These are phyloP conservation scores for Sanguinoderma infundibulare DNA, from an alignment of 1,284 basidiomycete genomes.

Conservation along the genomic window DNA sequence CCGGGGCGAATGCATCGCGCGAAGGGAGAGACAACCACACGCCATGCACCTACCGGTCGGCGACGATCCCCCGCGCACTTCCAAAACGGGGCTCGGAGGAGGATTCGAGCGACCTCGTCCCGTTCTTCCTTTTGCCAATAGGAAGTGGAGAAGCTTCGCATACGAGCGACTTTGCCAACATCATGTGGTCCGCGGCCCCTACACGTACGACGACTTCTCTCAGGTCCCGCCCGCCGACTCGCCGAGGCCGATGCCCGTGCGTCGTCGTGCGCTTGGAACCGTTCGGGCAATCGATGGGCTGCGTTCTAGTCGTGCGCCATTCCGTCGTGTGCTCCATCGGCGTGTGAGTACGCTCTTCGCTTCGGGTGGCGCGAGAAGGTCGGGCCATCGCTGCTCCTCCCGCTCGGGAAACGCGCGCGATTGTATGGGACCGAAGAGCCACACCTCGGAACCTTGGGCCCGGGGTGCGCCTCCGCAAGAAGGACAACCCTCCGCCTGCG, in stretches of 20 bases:
- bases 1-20: neutral
- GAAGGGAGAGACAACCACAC: neutral
- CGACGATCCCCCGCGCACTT: neutral
- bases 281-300: constrained; percentile 1
- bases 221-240: neutral
- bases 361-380: neutral
- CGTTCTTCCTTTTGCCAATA: neutral
- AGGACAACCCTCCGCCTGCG: no score
- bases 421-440: neutral
- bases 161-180: neutral
- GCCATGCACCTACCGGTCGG: neutral
- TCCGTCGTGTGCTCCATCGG: neutral
- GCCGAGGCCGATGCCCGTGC: neutral
- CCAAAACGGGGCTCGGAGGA: neutral
- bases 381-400: neutral
- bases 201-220: neutral
- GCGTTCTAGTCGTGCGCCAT: neutral
- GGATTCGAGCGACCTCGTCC: neutral
- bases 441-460: constrained; percentile 6
- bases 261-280: neutral
- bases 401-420: no score
- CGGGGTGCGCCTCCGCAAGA: neutral
- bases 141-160: neutral
- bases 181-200: neutral
- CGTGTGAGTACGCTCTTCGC: neutral